These are phyloP conservation scores for Dichomitus squalens DNA, from an alignment of 1,284 basidiomycete genomes.

Conservation along the genomic window DNA sequence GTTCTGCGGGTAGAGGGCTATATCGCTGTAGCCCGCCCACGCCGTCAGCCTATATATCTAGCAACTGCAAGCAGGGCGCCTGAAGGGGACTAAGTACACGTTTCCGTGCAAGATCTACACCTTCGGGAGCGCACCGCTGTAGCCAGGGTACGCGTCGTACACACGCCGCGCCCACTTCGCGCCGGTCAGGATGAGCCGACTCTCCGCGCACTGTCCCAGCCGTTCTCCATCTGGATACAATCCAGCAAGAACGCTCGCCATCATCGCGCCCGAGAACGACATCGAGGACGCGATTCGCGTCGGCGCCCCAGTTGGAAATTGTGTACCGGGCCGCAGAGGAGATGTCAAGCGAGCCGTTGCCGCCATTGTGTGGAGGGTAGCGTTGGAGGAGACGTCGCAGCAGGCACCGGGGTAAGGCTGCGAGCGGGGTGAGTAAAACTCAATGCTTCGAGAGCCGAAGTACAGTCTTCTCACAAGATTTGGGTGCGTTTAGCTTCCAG, in stretches of 20 bases:
- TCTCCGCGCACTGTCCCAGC: constrained; percentile 50
- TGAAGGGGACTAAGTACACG: constrained; percentile 37
- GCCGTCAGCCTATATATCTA: background rate
- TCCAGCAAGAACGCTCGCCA: constrained; percentile 57
- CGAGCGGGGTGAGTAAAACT: constrained; percentile 4
- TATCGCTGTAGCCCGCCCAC: constrained; percentile 37
- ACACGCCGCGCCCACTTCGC: constrained; percentile 53
- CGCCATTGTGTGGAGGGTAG: constrained; percentile 53
- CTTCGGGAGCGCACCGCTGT: constrained; percentile 52
- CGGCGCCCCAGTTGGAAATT: constrained; percentile 49
- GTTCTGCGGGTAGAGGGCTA: constrained; percentile 52
- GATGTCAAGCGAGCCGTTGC: constrained; percentile 57
- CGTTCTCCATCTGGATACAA: constrained; percentile 46
- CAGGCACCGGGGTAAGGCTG: constrained; percentile 49
- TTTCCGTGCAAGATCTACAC: constrained; percentile 61
- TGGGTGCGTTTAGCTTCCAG: no score
- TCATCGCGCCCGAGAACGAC: constrained; percentile 64
- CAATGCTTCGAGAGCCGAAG: no score
- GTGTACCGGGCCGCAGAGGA: constrained; percentile 51
- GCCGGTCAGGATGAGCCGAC: constrained; percentile 46
- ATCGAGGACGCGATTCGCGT: constrained; percentile 47
- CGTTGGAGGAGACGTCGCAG: constrained; percentile 56
- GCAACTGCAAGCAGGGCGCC: background rate
- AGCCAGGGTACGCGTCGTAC: constrained; percentile 49
- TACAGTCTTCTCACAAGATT: constrained; percentile 38